Conservation (phyloP, 495 filamentous ascomycete genomes). For the Mytilinidion resinicola region DNA sequence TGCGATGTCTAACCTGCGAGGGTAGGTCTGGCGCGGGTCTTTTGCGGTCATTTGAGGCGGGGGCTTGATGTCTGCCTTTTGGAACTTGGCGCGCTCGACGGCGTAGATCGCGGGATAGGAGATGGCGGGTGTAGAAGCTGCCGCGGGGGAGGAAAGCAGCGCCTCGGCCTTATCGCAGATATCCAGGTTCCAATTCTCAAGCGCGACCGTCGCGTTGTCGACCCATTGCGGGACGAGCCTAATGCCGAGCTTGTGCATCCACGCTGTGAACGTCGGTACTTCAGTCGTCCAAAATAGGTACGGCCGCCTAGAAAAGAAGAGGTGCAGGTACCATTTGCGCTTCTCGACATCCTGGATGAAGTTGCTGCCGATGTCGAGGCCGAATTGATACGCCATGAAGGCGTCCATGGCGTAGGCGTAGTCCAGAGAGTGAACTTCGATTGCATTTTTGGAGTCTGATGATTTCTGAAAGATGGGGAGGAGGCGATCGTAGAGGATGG, state of each 20-base stretch:
- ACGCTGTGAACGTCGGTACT: conserved; percentile 49
- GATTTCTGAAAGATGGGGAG: conserved; percentile 41
- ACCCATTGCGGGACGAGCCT: conserved; percentile 59
- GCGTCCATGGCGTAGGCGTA: conserved; percentile 35
- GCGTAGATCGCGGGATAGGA: too few relatives aligned
- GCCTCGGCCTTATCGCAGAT: conserved; percentile 46
- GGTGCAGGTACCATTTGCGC: conserved; percentile 56
- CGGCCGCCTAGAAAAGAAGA: conserved; percentile 47
- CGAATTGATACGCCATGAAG: conserved; percentile 43
- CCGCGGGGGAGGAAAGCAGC: too few relatives aligned
- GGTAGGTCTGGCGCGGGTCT: conserved; percentile 28
- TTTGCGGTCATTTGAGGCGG: conserved; percentile 3
- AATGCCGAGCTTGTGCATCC: conserved; percentile 47
- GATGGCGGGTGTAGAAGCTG: too few relatives aligned
- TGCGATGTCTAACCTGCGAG: conserved; percentile 35
- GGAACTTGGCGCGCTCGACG: too few relatives aligned
- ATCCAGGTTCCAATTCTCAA: conserved; percentile 57
- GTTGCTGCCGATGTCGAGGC: conserved; percentile 45
- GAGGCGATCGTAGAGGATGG: conserved; percentile 53
- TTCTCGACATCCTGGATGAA: conserved; percentile 49
- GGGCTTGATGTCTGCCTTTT: too few relatives aligned
- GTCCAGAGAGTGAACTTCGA: conserved; percentile 32
- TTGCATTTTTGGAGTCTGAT: conserved; percentile 23
- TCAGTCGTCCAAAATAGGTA: conserved; percentile 70
- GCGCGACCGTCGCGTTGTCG: conserved; percentile 56